A percentile compares a stretch with the other conserved stretches of the same genome.
phyloP scores from a whole-genome alignment of 495 filamentous ascomycete species.

The Annulohypoxylon nitens region DNA sequence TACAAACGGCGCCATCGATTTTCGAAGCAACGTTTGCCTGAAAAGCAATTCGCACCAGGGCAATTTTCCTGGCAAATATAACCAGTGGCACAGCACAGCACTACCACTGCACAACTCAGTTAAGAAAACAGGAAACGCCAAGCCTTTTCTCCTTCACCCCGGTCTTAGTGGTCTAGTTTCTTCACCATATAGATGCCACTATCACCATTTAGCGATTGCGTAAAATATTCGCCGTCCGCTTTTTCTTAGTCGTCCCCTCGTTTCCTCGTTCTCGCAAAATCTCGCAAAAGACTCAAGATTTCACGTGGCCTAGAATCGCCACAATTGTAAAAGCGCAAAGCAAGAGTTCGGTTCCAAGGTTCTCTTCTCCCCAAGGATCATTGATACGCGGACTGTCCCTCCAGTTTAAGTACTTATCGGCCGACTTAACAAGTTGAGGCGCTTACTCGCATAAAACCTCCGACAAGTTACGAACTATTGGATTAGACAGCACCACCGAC shows the following conservation, averaged over 20 bases:
- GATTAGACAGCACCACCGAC: conserved; percentile 12
- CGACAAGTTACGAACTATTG: conserved; percentile 11
- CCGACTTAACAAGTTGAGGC: conserved; percentile 19
- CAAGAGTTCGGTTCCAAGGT: not conserved
- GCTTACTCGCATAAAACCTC: conserved; percentile 42
- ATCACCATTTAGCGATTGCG: conserved; percentile 17
- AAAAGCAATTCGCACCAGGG: conserved; percentile 16
- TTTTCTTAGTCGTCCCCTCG: conserved; percentile 8
- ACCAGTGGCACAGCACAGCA: not conserved
- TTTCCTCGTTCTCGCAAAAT: not conserved
- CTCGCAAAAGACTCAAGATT: not conserved
- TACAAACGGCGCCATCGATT: conserved; percentile 1
- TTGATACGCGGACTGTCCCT: conserved; percentile 27
- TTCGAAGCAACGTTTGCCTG: conserved; percentile 17
- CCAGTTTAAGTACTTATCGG: conserved; percentile 18
- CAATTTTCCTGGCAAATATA: conserved; percentile 7
- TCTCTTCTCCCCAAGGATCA: conserved; percentile 6
- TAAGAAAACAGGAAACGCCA: conserved; percentile 13
- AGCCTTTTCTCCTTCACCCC: conserved; percentile 1
- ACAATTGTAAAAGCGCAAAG: conserved; percentile 13
- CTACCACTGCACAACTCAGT: not conserved
- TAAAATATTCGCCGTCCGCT: conserved; percentile 26
- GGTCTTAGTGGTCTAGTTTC: not conserved
- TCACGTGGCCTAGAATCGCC: conserved; percentile 29
- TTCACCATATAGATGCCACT: conserved; percentile 11